phyloP scores from a whole-genome alignment of 1,284 basidiomycete species.

The Volvariella volvacea region DNA sequence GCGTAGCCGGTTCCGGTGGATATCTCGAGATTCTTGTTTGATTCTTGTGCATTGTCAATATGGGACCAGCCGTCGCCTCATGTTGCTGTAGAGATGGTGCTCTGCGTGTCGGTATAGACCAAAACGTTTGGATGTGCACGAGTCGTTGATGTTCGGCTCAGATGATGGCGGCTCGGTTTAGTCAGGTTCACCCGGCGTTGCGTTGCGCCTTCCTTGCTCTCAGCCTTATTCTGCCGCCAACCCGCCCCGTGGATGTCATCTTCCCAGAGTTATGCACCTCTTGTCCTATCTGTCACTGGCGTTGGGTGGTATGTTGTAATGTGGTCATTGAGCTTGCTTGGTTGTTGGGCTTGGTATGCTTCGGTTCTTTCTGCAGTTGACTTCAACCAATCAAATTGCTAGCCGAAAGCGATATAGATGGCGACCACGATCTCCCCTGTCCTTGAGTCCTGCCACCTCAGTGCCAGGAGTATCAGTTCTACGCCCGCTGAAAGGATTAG shows the following conservation, averaged over 20 bases:
- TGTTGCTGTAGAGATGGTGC: too few relatives aligned
- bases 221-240: constrained; percentile 3
- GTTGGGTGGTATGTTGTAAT: constrained; percentile 68
- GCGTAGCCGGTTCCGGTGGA: constrained; percentile 1
- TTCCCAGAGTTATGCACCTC: not conserved
- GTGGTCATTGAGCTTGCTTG: constrained; percentile 73
- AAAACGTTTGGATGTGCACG: too few relatives aligned
- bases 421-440: constrained; percentile 58
- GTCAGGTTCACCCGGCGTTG: too few relatives aligned
- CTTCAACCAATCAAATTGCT: constrained; percentile 12
- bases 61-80: too few relatives aligned
- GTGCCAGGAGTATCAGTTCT: constrained; percentile 88
- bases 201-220: not conserved
- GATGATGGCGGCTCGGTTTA: too few relatives aligned
- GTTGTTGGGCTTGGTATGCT: constrained; percentile 73
- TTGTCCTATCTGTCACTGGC: constrained; percentile 34
- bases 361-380: constrained; percentile 13
- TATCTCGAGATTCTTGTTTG: too few relatives aligned
- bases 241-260: constrained; percentile 10
- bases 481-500: constrained; percentile 86
- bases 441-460: constrained; percentile 39
- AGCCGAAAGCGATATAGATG: constrained; percentile 70
- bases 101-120: too few relatives aligned
- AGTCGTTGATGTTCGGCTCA: too few relatives aligned
- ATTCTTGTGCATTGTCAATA: too few relatives aligned